phyloP scores from a whole-genome alignment of 2,329 filamentous ascomycete species.

The Chalaropsis thielavioides region DNA sequence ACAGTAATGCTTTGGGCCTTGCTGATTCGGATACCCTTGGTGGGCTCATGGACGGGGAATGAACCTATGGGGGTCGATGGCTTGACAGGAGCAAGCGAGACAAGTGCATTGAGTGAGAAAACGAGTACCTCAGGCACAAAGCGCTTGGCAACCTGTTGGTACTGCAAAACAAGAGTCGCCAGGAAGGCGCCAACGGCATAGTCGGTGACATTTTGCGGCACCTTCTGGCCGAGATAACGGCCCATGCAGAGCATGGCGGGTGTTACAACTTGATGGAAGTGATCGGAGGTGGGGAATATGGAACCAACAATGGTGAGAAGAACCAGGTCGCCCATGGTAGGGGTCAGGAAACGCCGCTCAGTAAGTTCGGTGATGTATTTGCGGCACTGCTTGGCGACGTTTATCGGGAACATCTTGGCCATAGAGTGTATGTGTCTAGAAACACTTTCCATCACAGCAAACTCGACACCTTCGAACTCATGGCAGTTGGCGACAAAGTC shows the following conservation, averaged over 20 bases:
- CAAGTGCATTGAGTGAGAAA: conserved; percentile 62
- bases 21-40: conserved; percentile 36
- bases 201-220: conserved; percentile 50
- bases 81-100: conserved; percentile 46
- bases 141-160: conserved; percentile 68
- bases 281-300: conserved; percentile 89
- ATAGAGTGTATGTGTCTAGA: conserved; percentile 87
- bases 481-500: conserved; percentile 41
- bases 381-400: conserved; percentile 65
- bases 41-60: conserved; percentile 48
- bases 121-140: conserved; percentile 82
- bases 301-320: conserved; percentile 70
- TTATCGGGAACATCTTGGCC: conserved; percentile 67
- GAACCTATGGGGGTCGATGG: conserved; percentile 33
- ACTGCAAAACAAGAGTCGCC: conserved; percentile 65
- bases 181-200: conserved; percentile 63
- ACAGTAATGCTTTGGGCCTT: conserved; percentile 28
- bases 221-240: conserved; percentile 66
- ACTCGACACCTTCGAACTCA: conserved; percentile 33
- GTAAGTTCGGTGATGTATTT: conserved; percentile 49
- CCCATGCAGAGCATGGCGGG: conserved; percentile 76
- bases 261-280: conserved; percentile 91
- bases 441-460: conserved; percentile 59
- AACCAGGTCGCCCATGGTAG: conserved; percentile 51
- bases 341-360: conserved; percentile 34